Evolutionary conservation across 805 yeast genomes (phyloP).

Genomic region (baker's yeast (Saccharomyces cerevisiae)): DNA sequence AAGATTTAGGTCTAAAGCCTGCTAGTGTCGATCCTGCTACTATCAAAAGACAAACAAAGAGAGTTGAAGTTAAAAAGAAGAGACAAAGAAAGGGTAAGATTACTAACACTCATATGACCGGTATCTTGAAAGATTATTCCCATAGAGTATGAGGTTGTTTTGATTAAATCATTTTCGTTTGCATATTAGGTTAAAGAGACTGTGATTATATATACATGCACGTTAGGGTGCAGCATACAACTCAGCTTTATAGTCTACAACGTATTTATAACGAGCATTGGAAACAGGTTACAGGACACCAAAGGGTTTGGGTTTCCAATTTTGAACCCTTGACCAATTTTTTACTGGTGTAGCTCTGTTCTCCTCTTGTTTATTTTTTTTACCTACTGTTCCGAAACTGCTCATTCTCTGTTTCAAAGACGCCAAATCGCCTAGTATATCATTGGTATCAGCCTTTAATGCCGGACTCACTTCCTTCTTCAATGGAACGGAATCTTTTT

Average conservation of each 20-base stretch:
- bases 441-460: slow-evolving; percentile 10
- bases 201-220: background rate
- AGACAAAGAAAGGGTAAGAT: slow-evolving; percentile 89
- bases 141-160: slow-evolving; percentile 23
- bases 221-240: background rate
- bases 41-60: slow-evolving; percentile 53
- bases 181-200: background rate
- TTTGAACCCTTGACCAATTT: slow-evolving; percentile 7
- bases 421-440: slow-evolving; percentile 25
- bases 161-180: background rate
- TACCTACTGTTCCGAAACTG: slow-evolving; percentile 1
- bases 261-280: background rate
- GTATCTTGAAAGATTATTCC: slow-evolving; percentile 79
- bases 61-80: slow-evolving; percentile 69
- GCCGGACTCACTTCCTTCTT: background rate
- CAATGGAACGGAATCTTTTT: background rate
- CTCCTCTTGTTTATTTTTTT: background rate
- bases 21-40: slow-evolving; percentile 97
- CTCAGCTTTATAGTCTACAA: background rate
- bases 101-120: slow-evolving; percentile 95
- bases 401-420: slow-evolving; percentile 22
- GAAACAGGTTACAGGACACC: slow-evolving; percentile 32
- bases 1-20: slow-evolving; percentile 86
- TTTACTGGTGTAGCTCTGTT: background rate
- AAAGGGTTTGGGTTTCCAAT: slow-evolving; percentile 51